Evolutionary conservation across 2,329 filamentous ascomycete species (phyloP), one percentile per base, ranked within the genome.

Genomic region (Botryotinia calthae): DNA sequence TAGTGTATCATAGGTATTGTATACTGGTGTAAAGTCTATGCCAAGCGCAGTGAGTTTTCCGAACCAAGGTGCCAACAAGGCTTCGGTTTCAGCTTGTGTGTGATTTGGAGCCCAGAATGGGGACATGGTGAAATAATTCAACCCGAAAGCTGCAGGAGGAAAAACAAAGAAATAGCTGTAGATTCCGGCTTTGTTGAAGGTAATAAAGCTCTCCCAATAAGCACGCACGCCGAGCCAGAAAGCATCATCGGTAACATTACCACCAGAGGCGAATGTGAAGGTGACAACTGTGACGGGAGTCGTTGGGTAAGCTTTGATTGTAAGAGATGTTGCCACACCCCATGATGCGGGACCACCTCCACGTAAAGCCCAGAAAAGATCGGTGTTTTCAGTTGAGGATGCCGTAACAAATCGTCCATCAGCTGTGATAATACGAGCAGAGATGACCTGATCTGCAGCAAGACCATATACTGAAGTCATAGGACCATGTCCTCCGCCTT

Each of bases 401-500:
- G 76, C 76, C 8, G 75, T 77, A 8, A 77, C 58, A 31, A 78
- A 75, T 51, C 70, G 9, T 8, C 76, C 76, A 62, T 72, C 66
- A 6, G 77, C 72, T 20, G 71, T 68, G 51, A 78, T 67, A 34
- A 76, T 72, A 37, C 80, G 76, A 54, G 71, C 73, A 8, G 63
- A 74, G 48, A 76, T 65, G 61, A 76, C 69, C 54, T 91, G 86
- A 75, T 92, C 90, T 0, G 87, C 88, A 1, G 82, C 89, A 34
- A 92, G 81, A 0, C 90, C 90, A 72, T 86, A 86, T 1, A 81
- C 81, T 0, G 87, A 85, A 0, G 82, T 80, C 4, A 91, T 80
- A 1, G 87, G 79, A 0, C 85, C 86, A 78, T 91, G 89, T 0
- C 90, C 90, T 1, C 87, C 89, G 0, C 88, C 89, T 31, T 88